Base-by-base conservation (phyloP, 179 eudicot species). In the Vitellaria paradoxa region DNA sequence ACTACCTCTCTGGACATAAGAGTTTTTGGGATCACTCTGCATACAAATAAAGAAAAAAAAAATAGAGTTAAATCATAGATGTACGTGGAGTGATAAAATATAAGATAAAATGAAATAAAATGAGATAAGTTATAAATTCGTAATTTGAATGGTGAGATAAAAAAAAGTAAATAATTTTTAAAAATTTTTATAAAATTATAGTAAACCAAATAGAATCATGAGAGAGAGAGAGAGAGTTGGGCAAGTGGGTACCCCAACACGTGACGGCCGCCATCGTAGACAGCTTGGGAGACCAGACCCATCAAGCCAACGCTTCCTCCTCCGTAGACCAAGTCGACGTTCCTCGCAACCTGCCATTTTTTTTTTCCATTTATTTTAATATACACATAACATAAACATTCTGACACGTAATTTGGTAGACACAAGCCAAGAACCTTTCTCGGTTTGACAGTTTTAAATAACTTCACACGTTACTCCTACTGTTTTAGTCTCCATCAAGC, bases 1-100 rank as follows among this genome's bases (percentile, higher is more conserved):
- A 90, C 97, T 78, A 90, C 98, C 94, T 89, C 98, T 82, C 81
- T 89, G 8, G 89, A 83, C 90, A 91, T 91, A 42, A 93, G 93
- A 61, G 89, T 90, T 84, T 85, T 90, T 17, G 98, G 98, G 77
- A 93, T 93, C 17, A 93, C 91, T 78, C 98, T 93, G 89, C 84
- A 82, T 42, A 5, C 82, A 73, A 40, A 10, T 53, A 62, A 68
- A 7, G 2, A 2, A 18, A 9, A 13, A 10, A 46, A 24, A 20
- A 13, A 56, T 6, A 50, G 49, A 9, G 2, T 0, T 37, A 37
- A 37, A 37, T 4, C 42, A 37, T n/a, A n/a, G n/a, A n/a, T n/a
- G n/a, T n/a, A n/a, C n/a, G n/a, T n/a, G n/a, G n/a, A n/a, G n/a
- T n/a, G n/a, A n/a, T n/a, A n/a, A n/a, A n/a, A n/a, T n/a, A n/a